Evolutionary conservation across 805 yeast species (phyloP).

Genomic region (Yarrowia sp.): DNA sequence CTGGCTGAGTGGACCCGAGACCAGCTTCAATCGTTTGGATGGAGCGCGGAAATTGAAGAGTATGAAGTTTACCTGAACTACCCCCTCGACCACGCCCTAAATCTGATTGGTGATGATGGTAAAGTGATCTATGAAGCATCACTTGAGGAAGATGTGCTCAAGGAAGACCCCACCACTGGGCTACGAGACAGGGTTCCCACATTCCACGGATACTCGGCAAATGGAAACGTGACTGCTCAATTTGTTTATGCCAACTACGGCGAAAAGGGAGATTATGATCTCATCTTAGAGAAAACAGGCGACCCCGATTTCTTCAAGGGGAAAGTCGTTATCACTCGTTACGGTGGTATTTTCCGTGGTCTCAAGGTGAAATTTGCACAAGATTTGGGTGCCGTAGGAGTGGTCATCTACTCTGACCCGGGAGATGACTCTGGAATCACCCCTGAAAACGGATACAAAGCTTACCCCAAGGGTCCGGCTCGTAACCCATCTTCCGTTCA

Average conservation of each 20-base stretch:
- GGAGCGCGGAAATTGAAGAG: slow-evolving; percentile 59
- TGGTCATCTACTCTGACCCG: slow-evolving; percentile 72
- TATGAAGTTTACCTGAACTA: slow-evolving; percentile 69
- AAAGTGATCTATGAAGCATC: slow-evolving; percentile 59
- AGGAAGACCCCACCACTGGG: slow-evolving; percentile 59
- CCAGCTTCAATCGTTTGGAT: slow-evolving; percentile 67
- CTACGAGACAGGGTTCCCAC: slow-evolving; percentile 64
- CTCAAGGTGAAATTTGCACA: slow-evolving; percentile 79
- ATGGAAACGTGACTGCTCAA: slow-evolving; percentile 74
- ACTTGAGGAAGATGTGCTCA: slow-evolving; percentile 59
- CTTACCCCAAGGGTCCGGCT: slow-evolving; percentile 80
- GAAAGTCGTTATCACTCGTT: slow-evolving; percentile 69
- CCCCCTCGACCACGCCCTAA: slow-evolving; percentile 63
- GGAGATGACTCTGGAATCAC: slow-evolving; percentile 60
- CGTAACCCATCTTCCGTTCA: slow-evolving; percentile 78
- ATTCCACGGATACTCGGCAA: slow-evolving; percentile 77
- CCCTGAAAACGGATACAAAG: slow-evolving; percentile 62
- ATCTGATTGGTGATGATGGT: slow-evolving; percentile 51
- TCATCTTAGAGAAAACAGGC: slow-evolving; percentile 57
- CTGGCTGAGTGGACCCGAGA: slow-evolving; percentile 62
- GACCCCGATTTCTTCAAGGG: slow-evolving; percentile 53
- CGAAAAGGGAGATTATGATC: slow-evolving; percentile 62
- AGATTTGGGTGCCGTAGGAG: slow-evolving; percentile 72
- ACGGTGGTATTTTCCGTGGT: slow-evolving; percentile 73
- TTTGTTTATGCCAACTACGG: slow-evolving; percentile 76